phyloP scores from a whole-genome alignment of 345 rosid species.

The Litchi chinensis region DNA sequence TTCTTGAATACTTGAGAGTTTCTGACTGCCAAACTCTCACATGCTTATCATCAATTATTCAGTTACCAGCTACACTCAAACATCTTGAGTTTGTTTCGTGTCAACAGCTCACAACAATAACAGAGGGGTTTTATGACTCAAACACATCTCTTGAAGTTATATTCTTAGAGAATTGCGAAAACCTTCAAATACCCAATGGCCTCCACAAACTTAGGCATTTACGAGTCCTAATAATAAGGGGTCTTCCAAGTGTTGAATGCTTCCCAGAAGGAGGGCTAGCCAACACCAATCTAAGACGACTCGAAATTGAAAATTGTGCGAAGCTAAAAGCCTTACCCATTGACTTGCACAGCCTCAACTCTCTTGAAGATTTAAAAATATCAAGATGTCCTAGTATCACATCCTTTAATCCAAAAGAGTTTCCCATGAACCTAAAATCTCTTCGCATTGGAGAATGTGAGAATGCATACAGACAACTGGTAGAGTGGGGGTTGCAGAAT shows the following conservation, averaged over 20 bases:
- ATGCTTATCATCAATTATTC: neutral
- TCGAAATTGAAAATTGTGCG: fast-evolving
- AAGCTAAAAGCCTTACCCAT: neutral
- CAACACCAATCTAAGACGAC: neutral
- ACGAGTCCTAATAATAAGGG: too few species aligned
- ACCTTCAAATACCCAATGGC: too few species aligned
- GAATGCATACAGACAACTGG: neutral
- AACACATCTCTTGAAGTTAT: neutral
- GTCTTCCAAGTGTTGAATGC: too few species aligned
- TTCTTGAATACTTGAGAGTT: slow-evolving; percentile 12
- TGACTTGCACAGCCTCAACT: slow-evolving; percentile 3
- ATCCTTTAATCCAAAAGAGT: slow-evolving; percentile 23
- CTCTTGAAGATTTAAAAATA: slow-evolving; percentile 15
- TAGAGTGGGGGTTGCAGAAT: slow-evolving; percentile 24
- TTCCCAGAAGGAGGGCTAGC: neutral
- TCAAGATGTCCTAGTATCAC: neutral
- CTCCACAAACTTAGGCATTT: too few species aligned
- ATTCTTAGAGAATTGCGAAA: too few species aligned
- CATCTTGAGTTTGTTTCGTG: neutral
- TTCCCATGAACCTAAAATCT: slow-evolving; percentile 14
- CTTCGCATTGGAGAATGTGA: neutral
- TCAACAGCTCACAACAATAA: neutral
- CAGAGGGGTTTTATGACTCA: too few species aligned
- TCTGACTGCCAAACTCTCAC: slow-evolving; percentile 11
- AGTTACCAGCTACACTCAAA: neutral